A percentile compares a stretch with the other conserved stretches of the same genome.
Conservation (phyloP, 2,329 filamentous ascomycete genomes). For the Colletotrichum musicola region DNA sequence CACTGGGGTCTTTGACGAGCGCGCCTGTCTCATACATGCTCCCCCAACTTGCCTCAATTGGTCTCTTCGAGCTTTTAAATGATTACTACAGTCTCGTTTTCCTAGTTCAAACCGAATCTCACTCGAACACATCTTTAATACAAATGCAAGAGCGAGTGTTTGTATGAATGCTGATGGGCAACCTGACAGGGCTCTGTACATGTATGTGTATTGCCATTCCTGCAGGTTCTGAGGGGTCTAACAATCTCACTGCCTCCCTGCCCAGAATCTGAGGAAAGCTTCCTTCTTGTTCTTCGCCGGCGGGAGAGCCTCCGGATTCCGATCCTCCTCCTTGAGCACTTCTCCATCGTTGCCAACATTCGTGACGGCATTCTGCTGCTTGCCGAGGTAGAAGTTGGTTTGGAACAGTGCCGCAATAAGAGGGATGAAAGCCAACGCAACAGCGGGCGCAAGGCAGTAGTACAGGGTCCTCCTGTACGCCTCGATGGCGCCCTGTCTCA, state of each 20-base stretch:
- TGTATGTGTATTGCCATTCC: too few species aligned
- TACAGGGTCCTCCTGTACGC: conserved; percentile 34
- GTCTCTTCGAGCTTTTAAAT: too few species aligned
- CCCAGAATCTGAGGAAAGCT: conserved; percentile 46
- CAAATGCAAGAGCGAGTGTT: too few species aligned
- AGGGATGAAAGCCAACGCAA: conserved; percentile 34
- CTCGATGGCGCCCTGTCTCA: conserved; percentile 41
- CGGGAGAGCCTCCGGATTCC: conserved; percentile 30
- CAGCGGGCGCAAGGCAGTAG: conserved; percentile 35
- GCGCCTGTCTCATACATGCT: too few species aligned
- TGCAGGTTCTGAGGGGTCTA: too few species aligned
- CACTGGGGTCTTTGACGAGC: neutral
- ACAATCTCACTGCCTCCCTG: conserved; percentile 9
- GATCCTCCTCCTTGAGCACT: conserved; percentile 29
- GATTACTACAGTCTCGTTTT: too few species aligned
- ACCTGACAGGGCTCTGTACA: too few species aligned
- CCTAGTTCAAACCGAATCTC: too few species aligned
- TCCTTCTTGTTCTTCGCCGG: conserved; percentile 42
- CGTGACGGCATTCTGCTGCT: conserved; percentile 38
- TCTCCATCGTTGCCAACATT: conserved; percentile 32
- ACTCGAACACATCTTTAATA: too few species aligned
- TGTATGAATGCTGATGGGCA: too few species aligned
- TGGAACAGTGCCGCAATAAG: conserved; percentile 37
- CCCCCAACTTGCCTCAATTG: too few species aligned
- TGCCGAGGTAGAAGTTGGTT: conserved; percentile 38